Evolutionary conservation across 73 alveolate species (phyloP).

Genomic region (Uronychia setigera): DNA sequence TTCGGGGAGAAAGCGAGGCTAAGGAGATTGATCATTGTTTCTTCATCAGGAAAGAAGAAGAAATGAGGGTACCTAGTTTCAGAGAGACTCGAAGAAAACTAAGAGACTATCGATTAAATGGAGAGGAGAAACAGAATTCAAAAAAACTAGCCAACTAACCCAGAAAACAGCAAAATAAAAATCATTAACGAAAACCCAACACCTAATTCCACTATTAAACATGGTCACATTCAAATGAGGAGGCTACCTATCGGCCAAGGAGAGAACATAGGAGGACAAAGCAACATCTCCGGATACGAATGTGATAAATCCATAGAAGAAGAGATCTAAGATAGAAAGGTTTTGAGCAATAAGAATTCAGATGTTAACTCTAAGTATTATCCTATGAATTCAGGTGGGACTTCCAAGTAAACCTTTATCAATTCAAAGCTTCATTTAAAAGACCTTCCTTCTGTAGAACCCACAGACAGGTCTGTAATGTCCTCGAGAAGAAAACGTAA

Average conservation of each 20-base stretch:
- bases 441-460: background rate
- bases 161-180: background rate
- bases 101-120: background rate
- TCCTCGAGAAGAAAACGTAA: background rate
- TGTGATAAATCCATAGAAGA: background rate
- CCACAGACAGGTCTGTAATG: background rate
- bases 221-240: background rate
- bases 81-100: background rate
- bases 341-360: background rate
- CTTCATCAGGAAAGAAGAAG: background rate
- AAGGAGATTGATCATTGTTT: background rate
- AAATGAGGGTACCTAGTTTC: background rate
- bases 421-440: background rate
- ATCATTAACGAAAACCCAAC: no score
- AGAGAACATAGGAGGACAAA: background rate
- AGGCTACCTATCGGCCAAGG: background rate
- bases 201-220: background rate
- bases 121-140: background rate
- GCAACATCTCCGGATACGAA: background rate
- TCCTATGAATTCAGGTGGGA: no score
- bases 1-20: background rate
- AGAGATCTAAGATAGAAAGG: background rate
- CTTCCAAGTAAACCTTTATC: background rate
- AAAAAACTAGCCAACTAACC: no score
- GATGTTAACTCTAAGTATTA: background rate